These are phyloP conservation scores for Bruguiera gymnorhiza DNA, from an alignment of 345 rosid genomes.

Conservation along the genomic window DNA sequence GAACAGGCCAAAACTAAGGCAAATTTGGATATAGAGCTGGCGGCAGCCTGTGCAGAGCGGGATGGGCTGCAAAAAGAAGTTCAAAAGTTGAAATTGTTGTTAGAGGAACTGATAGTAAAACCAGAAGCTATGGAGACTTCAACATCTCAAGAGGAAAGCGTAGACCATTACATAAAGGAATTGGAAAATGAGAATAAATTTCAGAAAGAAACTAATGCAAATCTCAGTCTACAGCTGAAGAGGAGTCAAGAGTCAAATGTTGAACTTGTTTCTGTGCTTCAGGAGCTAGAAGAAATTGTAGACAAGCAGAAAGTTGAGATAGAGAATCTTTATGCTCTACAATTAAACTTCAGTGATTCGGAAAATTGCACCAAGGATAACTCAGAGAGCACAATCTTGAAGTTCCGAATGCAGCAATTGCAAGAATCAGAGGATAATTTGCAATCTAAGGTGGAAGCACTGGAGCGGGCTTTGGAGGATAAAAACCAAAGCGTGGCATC, in stretches of 20 bases:
- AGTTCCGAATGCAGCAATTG: slow-evolving; percentile 25
- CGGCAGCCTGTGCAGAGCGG: slow-evolving; percentile 41
- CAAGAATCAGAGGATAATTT: slow-evolving; percentile 40
- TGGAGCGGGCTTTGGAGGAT: slow-evolving; percentile 34
- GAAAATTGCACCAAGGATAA: slow-evolving; percentile 24
- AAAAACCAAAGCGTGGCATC: slow-evolving; percentile 11
- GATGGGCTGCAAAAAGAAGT: slow-evolving; percentile 46
- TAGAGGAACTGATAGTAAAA: slow-evolving; percentile 26
- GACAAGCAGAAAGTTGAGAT: slow-evolving; percentile 53
- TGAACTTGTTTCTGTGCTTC: slow-evolving; percentile 55
- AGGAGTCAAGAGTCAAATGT: slow-evolving; percentile 59
- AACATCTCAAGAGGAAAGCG: slow-evolving; percentile 20
- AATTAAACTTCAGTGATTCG: slow-evolving; percentile 27
- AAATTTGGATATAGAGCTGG: slow-evolving; percentile 40
- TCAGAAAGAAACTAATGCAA: slow-evolving; percentile 40
- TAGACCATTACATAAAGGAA: slow-evolving; percentile 27
- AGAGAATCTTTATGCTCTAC: slow-evolving; percentile 26
- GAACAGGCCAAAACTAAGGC: slow-evolving; percentile 39
- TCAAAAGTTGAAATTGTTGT: slow-evolving; percentile 33
- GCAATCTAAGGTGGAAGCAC: slow-evolving; percentile 29
- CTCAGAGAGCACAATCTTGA: slow-evolving; percentile 20
- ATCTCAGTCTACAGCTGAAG: slow-evolving; percentile 47
- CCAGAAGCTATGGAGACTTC: slow-evolving; percentile 23
- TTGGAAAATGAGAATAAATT: slow-evolving; percentile 49
- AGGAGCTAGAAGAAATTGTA: slow-evolving; percentile 47